Conservation (phyloP, 2,329 filamentous ascomycete genomes). For the Dendryphion nanum region DNA sequence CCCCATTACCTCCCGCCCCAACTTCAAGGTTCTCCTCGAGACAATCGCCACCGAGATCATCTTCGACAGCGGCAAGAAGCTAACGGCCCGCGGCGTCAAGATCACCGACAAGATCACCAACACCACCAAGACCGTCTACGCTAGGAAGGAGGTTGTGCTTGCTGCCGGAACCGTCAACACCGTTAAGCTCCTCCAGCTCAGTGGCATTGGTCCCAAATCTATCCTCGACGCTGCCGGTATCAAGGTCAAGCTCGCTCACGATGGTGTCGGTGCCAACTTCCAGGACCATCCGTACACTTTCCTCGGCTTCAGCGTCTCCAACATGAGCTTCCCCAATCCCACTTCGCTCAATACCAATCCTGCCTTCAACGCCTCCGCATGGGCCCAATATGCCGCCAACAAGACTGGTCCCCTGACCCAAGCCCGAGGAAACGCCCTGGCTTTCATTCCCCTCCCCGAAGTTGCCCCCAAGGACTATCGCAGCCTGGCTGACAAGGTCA, state of each 20-base stretch:
- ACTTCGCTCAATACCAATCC: conserved; percentile 17
- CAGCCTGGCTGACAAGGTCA: conserved; percentile 14
- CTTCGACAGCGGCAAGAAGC: conserved; percentile 17
- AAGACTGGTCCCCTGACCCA: conserved; percentile 27
- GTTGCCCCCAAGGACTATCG: conserved; percentile 18
- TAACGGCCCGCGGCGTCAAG: conserved; percentile 24
- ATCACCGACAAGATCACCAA: conserved; percentile 17
- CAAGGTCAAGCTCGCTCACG: conserved; percentile 21
- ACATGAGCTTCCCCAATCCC: conserved; percentile 20
- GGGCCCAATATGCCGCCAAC: conserved; percentile 22
- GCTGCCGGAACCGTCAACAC: conserved; percentile 58
- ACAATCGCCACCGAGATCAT: conserved; percentile 20
- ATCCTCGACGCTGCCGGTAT: conserved; percentile 27
- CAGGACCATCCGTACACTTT: conserved; percentile 31
- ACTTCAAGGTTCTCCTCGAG: conserved; percentile 26
- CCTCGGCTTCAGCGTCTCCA: conserved; percentile 19
- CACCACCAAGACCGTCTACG: conserved; percentile 18
- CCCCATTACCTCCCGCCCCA: conserved; percentile 23
- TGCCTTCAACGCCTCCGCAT: conserved; percentile 27
- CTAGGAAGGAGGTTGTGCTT: conserved; percentile 55
- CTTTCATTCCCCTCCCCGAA: conserved; percentile 24
- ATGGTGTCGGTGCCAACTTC: conserved; percentile 34
- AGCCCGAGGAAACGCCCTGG: conserved; percentile 24
- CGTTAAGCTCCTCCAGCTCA: conserved; percentile 49
- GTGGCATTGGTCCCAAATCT: conserved; percentile 28